Conservation (phyloP, 2,329 filamentous ascomycete genomes). For the Raffaelea albimanens region DNA sequence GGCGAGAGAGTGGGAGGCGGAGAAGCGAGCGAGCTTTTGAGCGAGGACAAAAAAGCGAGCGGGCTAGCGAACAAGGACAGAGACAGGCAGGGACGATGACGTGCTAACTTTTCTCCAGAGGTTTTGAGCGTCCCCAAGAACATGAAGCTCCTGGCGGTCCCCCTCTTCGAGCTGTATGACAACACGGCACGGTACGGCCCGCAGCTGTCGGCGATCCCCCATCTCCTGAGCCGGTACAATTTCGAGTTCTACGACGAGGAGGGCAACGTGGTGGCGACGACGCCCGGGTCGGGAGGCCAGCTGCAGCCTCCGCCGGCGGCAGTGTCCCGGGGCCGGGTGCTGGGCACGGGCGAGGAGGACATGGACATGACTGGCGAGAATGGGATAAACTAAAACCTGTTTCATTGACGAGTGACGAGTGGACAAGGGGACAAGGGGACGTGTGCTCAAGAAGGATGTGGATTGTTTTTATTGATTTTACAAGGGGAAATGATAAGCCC, state of each 20-base stretch:
- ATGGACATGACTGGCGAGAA: constrained; percentile 47
- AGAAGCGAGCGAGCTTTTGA: too few species aligned
- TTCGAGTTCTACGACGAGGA: constrained; percentile 96
- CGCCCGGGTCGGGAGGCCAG: constrained; percentile 63
- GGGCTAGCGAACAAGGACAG: too few species aligned
- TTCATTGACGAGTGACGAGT: too few species aligned
- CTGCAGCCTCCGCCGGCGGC: constrained; percentile 32
- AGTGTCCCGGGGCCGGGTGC: constrained; percentile 19
- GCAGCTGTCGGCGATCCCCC: constrained; percentile 91
- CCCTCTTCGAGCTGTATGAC: constrained; percentile 95
- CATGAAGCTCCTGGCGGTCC: constrained; percentile 97
- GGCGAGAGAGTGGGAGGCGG: constrained; percentile 12
- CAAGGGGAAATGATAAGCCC: too few species aligned
- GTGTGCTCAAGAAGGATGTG: too few species aligned
- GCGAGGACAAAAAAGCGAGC: too few species aligned
- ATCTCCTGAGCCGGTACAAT: constrained; percentile 89
- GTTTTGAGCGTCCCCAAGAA: constrained; percentile 96
- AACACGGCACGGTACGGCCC: constrained; percentile 93
- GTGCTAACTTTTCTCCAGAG: constrained; percentile 48
- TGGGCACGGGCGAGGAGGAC: constrained; percentile 49
- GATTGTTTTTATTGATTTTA: too few species aligned
- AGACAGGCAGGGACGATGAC: too few species aligned
- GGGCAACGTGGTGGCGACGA: constrained; percentile 75
- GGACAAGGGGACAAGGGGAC: too few species aligned
- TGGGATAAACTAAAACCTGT: constrained; percentile 21